These are phyloP conservation scores for Daldinia childiae DNA, from an alignment of 495 filamentous ascomycete genomes.

Conservation along the genomic window DNA sequence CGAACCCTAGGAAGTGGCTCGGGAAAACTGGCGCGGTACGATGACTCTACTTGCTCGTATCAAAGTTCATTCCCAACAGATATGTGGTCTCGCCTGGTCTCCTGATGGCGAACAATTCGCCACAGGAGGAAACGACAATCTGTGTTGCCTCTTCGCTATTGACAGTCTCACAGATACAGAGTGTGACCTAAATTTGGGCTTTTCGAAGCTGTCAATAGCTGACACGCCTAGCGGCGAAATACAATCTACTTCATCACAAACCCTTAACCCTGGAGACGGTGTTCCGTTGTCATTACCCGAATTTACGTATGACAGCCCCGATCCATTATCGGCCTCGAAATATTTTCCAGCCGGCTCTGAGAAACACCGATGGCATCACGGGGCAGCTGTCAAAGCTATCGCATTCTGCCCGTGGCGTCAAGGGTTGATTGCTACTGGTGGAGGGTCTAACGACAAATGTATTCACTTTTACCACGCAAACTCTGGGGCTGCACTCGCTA, in stretches of 20 bases:
- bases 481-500: constrained; percentile 86
- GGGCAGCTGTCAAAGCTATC: constrained; percentile 94
- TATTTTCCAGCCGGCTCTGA: constrained; percentile 60
- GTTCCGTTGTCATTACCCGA: constrained; percentile 2
- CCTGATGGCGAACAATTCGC: constrained; percentile 78
- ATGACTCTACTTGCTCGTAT: constrained; percentile 83
- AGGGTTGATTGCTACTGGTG: constrained; percentile 87
- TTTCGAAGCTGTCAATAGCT: constrained; percentile 7
- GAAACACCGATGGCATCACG: constrained; percentile 78
- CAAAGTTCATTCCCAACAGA: constrained; percentile 83
- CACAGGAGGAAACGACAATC: constrained; percentile 92
- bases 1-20: constrained; percentile 60
- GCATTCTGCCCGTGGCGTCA: constrained; percentile 97
- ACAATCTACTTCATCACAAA: not conserved
- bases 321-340: constrained; percentile 31
- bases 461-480: constrained; percentile 95
- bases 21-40: constrained; percentile 74
- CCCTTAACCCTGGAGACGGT: constrained; percentile 28
- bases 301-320: not conserved
- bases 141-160: constrained; percentile 82
- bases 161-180: constrained; percentile 61
- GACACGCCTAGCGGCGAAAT: not conserved
- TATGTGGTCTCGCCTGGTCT: constrained; percentile 94
- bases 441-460: constrained; percentile 90
- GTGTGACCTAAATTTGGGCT: constrained; percentile 9